A percentile compares a stretch with the other conserved stretches of the same genome.
Evolutionary conservation across 306 rosid genomes (phyloP).

Genomic region (cucumber (Cucumis sativus)): DNA sequence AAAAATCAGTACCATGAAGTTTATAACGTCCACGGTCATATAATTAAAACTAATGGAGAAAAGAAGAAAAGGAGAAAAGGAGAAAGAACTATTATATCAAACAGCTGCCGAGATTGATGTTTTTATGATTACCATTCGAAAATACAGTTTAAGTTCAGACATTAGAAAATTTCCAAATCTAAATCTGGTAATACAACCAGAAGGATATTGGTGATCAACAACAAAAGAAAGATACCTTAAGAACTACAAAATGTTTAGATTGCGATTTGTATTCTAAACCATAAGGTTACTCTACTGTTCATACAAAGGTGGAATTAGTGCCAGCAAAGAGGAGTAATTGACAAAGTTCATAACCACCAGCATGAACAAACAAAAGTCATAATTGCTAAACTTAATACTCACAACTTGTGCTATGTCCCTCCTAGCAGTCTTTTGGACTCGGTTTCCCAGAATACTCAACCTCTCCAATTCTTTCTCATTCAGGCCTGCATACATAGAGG

Average conservation of each 20-base stretch:
- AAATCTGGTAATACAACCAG: neutral
- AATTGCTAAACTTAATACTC: slow-evolving; percentile 24
- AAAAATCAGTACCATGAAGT: slow-evolving; percentile 4
- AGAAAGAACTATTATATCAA: neutral
- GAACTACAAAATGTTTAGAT: neutral
- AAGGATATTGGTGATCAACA: neutral
- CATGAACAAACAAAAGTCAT: neutral
- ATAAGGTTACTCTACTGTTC: neutral
- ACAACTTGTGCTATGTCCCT: slow-evolving; percentile 90
- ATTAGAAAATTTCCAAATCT: neutral
- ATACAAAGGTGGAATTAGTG: neutral
- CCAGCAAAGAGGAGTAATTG: neutral
- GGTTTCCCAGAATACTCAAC: slow-evolving; percentile 60
- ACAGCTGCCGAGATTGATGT: neutral
- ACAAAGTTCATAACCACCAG: neutral
- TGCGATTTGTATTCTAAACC: neutral
- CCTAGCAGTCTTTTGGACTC: slow-evolving; percentile 80
- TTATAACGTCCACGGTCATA: neutral
- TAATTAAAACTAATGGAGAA: neutral
- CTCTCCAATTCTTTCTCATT: slow-evolving; percentile 57
- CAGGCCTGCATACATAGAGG: slow-evolving; percentile 37
- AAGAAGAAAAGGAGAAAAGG: neutral
- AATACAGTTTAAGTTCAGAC: neutral
- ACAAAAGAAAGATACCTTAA: neutral
- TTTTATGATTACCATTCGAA: neutral